These are phyloP conservation scores for Paecilomyces formosus DNA, from an alignment of 2,329 filamentous ascomycete genomes.

Conservation along the genomic window DNA sequence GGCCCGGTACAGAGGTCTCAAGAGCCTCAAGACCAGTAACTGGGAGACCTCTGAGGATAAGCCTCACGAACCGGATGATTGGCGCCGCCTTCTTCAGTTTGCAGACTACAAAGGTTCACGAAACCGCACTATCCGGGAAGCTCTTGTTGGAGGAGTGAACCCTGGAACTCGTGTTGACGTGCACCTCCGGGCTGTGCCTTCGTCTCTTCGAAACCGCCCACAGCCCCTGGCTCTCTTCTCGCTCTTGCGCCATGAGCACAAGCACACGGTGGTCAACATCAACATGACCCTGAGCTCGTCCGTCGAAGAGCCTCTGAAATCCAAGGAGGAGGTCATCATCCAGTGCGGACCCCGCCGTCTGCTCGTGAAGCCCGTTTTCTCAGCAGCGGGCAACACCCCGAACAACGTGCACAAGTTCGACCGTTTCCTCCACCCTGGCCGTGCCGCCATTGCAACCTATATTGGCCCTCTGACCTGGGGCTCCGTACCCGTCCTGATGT, in stretches of 20 bases:
- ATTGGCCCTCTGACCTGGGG: conserved; percentile 91
- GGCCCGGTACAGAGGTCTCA: conserved; percentile 80
- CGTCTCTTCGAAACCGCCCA: conserved; percentile 42
- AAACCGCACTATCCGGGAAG: conserved; percentile 69
- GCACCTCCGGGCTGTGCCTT: conserved; percentile 57
- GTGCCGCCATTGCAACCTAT: conserved; percentile 82
- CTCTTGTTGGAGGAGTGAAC: conserved; percentile 77
- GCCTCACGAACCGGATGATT: conserved; percentile 81
- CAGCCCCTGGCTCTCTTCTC: conserved; percentile 72
- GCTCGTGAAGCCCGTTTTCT: conserved; percentile 84
- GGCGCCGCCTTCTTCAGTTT: conserved; percentile 76
- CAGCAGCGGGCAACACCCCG: conserved; percentile 77
- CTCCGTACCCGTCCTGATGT: conserved; percentile 81
- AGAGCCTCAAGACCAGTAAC: conserved; percentile 76
- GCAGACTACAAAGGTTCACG: conserved; percentile 83
- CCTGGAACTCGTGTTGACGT: conserved; percentile 78
- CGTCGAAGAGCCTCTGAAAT: conserved; percentile 67
- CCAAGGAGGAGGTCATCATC: conserved; percentile 85
- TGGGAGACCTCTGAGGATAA: conserved; percentile 89
- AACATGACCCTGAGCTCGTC: conserved; percentile 80
- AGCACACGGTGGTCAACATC: conserved; percentile 82
- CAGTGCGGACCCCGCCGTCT: conserved; percentile 86
- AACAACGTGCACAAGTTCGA: conserved; percentile 98
- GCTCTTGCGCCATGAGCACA: conserved; percentile 88
- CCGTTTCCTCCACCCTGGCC: conserved; percentile 82